Conservation (phyloP, 164 flowering plant genomes). For the Vitis rupestris region DNA sequence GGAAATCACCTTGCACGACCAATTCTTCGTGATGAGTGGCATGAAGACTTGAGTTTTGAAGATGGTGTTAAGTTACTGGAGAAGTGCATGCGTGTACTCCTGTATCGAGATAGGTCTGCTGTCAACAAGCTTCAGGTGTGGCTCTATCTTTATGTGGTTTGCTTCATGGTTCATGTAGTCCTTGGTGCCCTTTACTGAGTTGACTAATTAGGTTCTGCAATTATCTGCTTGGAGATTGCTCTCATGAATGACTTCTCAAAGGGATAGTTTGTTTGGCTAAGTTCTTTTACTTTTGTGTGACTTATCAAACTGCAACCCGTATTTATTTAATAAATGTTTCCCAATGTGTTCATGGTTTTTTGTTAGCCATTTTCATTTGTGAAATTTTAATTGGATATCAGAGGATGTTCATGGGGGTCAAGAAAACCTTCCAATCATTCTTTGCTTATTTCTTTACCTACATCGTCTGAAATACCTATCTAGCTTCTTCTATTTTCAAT, state of each 20-base stretch:
- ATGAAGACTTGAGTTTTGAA: slow-evolving; percentile 81
- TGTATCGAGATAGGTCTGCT: slow-evolving; percentile 96
- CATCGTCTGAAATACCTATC: no score
- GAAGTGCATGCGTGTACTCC: slow-evolving; percentile 92
- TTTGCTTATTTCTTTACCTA: no score
- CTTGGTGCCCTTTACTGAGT: background rate
- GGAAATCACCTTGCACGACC: slow-evolving; percentile 97
- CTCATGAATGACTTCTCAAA: background rate
- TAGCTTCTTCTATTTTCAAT: no score
- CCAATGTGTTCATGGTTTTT: no score
- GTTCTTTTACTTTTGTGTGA: no score
- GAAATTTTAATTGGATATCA: no score
- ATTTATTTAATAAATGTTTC: no score
- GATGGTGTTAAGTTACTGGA: slow-evolving; percentile 89
- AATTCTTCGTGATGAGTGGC: slow-evolving; percentile 90
- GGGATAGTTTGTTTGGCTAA: background rate
- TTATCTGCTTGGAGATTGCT: background rate
- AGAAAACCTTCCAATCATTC: no score
- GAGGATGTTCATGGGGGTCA: no score
- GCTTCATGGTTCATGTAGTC: background rate
- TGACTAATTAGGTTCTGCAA: background rate
- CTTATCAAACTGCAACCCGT: no score
- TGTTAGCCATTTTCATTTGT: no score
- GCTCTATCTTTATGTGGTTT: background rate
- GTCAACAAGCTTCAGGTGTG: slow-evolving; percentile 92